phyloP scores from a whole-genome alignment of 139 green algal species.

The Chlamydomonas schloesseri region DNA sequence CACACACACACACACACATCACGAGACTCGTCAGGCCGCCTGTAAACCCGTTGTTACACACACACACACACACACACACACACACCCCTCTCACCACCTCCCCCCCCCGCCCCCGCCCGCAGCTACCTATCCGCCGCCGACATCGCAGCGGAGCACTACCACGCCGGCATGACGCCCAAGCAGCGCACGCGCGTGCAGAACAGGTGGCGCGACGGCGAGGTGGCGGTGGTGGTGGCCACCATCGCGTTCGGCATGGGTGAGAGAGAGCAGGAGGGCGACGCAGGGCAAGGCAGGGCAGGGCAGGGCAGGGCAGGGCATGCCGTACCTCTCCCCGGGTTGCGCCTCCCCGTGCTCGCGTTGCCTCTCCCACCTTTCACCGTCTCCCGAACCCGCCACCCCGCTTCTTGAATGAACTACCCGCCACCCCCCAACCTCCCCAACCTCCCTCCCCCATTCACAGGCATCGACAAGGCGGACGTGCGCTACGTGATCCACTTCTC shows the following conservation, averaged over 20 bases:
- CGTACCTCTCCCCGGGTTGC: too few species aligned
- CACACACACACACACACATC: too few species aligned
- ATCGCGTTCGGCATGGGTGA: conserved; percentile 91
- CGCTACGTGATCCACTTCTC: conserved; percentile 91
- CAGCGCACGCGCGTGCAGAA: conserved; percentile 81
- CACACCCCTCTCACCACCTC: too few species aligned
- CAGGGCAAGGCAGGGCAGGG: background rate
- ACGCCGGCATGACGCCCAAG: conserved; percentile 87
- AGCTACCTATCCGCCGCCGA: conserved; percentile 53
- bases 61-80: too few species aligned
- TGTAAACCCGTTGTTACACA: too few species aligned
- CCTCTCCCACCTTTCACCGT: too few species aligned
- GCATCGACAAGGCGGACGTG: conserved; percentile 81
- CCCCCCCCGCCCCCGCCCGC: background rate
- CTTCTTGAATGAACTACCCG: too few species aligned
- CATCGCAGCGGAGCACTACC: conserved; percentile 81
- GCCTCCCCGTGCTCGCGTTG: too few species aligned
- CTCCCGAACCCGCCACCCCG: too few species aligned
- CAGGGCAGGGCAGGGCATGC: background rate
- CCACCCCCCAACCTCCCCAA: background rate
- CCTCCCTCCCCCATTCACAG: conserved; percentile 5
- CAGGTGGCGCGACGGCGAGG: conserved; percentile 76
- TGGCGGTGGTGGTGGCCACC: conserved; percentile 88
- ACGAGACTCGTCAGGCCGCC: too few species aligned
- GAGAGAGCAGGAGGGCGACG: too few species aligned